phyloP scores from a whole-genome alignment of 495 filamentous ascomycete species.

The Cladorrhinum samala region DNA sequence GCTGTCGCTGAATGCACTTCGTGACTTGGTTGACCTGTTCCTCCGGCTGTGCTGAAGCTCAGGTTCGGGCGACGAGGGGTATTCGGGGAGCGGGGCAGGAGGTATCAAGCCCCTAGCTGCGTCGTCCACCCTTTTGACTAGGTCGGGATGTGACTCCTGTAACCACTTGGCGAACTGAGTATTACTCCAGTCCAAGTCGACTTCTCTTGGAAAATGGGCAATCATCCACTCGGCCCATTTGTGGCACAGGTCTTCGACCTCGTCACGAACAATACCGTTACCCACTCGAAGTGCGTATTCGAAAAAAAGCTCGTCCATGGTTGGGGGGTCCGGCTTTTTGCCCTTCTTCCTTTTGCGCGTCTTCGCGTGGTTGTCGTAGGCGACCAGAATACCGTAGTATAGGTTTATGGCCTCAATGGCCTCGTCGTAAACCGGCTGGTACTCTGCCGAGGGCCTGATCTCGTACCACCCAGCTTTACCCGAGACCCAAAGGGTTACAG shows the following conservation, averaged over 20 bases:
- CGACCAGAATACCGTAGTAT: constrained; percentile 55
- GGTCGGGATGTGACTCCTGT: constrained; percentile 20
- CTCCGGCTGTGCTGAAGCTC: background rate
- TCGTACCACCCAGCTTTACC: constrained; percentile 77
- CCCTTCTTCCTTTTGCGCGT: constrained; percentile 25
- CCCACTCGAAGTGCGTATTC: constrained; percentile 37
- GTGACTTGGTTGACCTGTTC: constrained; percentile 9
- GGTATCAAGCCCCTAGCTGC: constrained; percentile 6
- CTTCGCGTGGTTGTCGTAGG: constrained; percentile 27
- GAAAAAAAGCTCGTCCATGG: constrained; percentile 32
- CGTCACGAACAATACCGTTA: constrained; percentile 35
- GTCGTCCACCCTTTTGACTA: constrained; percentile 13
- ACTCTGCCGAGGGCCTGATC: constrained; percentile 56
- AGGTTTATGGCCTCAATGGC: constrained; percentile 66
- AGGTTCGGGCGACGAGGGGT: background rate
- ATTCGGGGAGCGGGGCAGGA: constrained; percentile 1
- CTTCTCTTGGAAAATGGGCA: constrained; percentile 36
- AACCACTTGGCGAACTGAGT: constrained; percentile 36
- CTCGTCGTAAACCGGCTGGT: constrained; percentile 53
- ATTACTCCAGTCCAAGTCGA: constrained; percentile 20
- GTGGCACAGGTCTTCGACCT: constrained; percentile 29
- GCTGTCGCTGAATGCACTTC: constrained; percentile 7
- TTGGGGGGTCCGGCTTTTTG: constrained; percentile 11
- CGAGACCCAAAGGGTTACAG: constrained; percentile 66
- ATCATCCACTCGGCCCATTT: constrained; percentile 38